phyloP scores from a whole-genome alignment of 2,329 filamentous ascomycete genomes.

The Pyrenochaeta sp. region DNA sequence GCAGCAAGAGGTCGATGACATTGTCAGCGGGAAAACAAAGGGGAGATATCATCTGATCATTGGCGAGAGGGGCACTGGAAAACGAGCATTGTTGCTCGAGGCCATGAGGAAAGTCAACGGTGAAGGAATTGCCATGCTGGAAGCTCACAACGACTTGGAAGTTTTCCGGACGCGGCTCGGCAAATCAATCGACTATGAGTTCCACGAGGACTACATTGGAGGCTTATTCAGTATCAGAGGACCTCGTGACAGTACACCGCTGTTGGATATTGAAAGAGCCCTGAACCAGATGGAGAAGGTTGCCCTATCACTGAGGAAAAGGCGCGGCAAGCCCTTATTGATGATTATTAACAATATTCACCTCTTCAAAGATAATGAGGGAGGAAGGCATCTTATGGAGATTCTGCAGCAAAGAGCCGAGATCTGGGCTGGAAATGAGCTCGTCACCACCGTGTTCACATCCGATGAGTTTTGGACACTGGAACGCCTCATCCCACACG shows the following conservation, averaged over 20 bases:
- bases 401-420: slow-evolving; percentile 94
- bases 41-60: slow-evolving; percentile 92
- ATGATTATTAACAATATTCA: slow-evolving; percentile 95
- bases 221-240: slow-evolving; percentile 93
- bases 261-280: slow-evolving; percentile 93
- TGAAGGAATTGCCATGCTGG: slow-evolving; percentile 90
- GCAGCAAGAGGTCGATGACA: slow-evolving; percentile 79
- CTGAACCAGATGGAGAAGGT: slow-evolving; percentile 98
- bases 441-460: slow-evolving; percentile 93
- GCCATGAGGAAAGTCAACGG: slow-evolving; percentile 92
- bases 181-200: slow-evolving; percentile 95
- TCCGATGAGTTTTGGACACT: slow-evolving; percentile 98
- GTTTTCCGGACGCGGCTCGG: slow-evolving; percentile 92
- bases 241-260: slow-evolving; percentile 85
- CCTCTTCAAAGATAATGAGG: slow-evolving; percentile 86
- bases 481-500: slow-evolving; percentile 87
- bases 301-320: slow-evolving; percentile 72
- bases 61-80: slow-evolving; percentile 94
- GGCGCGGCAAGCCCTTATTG: slow-evolving; percentile 73
- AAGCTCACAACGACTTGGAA: slow-evolving; percentile 92
- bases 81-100: slow-evolving; percentile 92
- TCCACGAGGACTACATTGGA: slow-evolving; percentile 96
- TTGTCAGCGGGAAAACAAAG: slow-evolving; percentile 72
- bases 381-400: slow-evolving; percentile 88
- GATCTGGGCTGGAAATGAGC: slow-evolving; percentile 89